Conservation (phyloP, 345 rosid genomes). For the Brassica nigra region DNA sequence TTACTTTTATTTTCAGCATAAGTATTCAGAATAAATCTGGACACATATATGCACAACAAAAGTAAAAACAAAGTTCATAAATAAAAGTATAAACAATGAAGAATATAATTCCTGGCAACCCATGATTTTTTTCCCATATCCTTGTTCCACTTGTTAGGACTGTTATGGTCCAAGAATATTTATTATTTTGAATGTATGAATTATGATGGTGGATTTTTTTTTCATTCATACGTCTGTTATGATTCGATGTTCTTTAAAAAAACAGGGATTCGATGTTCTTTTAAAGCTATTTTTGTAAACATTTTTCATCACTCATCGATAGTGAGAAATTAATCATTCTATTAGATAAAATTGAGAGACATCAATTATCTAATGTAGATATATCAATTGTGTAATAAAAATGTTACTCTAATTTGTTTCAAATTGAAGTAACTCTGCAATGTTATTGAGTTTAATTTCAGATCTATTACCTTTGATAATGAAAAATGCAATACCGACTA, state of each 20-base stretch:
- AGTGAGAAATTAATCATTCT: neutral
- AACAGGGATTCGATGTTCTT: no score
- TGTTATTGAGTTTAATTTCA: neutral
- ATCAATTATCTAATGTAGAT: neutral
- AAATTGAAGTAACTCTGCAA: neutral
- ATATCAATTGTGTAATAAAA: neutral
- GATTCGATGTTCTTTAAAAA: neutral
- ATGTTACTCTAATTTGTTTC: neutral
- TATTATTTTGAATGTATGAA: no score
- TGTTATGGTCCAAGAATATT: conserved; percentile 29
- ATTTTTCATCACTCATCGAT: neutral
- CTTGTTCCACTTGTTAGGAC: conserved; percentile 34
- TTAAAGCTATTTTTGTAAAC: neutral
- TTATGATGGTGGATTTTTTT: neutral
- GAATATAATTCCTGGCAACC: conserved; percentile 17
- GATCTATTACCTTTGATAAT: neutral
- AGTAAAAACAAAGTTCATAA: neutral
- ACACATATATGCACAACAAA: neutral
- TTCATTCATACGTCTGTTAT: neutral
- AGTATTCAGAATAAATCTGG: neutral
- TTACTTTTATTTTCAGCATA: neutral
- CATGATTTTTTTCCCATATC: neutral
- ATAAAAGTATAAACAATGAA: neutral
- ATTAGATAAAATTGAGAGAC: neutral
- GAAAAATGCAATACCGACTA: neutral